Base-by-base conservation (phyloP, 257 asterid genomes). In the Fraxinus pennsylvanica region DNA sequence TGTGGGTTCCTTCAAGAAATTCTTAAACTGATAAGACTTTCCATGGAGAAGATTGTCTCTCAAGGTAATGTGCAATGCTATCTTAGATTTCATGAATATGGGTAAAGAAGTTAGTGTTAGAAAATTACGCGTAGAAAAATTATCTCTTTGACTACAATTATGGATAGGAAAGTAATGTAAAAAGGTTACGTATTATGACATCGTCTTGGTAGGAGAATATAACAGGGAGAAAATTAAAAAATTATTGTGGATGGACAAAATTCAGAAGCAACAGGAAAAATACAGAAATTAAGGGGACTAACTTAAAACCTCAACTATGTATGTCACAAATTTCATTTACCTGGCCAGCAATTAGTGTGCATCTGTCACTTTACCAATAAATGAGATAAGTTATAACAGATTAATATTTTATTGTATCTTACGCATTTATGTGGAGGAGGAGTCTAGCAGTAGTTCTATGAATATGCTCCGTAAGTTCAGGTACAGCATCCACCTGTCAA, bases 341-440 rank as follows among this genome's bases (percentile, higher is more conserved):
- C 36, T 63, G 32, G 35, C 68, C 68, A 61, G 68, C 17, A 76
- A 73, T 33, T 65, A 65, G 30, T 45, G 33, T 35, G 29, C 14
- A 59, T 19, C 76, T 77, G 75, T 45, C 75, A 47, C 73, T 72
- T 43, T 13, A 10, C 45, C 61, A 27, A 50, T 43, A 68, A 45
- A 77, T 39, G 17, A 65, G 29, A 68, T 65, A 54, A 36, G 19
- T 41, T 29, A 38, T 32, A 33, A 78, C 15, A 52, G 43, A 65
- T 68, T 76, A 74, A 82, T 33, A 68, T 81, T 41, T 65, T 68
- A 74, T 75, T 29, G 79, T 59, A 74, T 82, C 97, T 89, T 87
- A 96, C 99, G 97, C 97, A 82, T 91, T 87, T 73, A 93, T 88
- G 84, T 96, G 94, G 76, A 96, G 98, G 41, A 93, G 92, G 82